Evolutionary conservation across 2,329 filamentous ascomycete species (phyloP).

Genomic region (Talaromyces pinophilus): DNA sequence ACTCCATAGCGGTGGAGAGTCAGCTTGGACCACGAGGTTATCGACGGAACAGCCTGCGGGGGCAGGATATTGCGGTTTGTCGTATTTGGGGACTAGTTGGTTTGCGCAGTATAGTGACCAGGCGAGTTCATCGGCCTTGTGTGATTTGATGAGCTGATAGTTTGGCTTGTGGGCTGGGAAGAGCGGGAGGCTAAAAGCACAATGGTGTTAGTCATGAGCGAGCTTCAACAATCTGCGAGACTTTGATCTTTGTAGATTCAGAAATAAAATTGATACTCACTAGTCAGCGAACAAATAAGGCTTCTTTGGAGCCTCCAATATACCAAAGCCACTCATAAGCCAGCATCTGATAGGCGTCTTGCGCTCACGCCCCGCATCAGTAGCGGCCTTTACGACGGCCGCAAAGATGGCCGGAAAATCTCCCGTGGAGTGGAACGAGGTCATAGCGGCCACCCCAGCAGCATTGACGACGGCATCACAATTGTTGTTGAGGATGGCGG

Average conservation of each 20-base stretch:
- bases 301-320: constrained; percentile 28
- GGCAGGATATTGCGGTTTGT: constrained; percentile 25
- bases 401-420: constrained; percentile 28
- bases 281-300: constrained; percentile 28
- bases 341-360: constrained; percentile 28
- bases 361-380: constrained; percentile 27
- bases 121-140: constrained; percentile 23
- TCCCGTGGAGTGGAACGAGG: constrained; percentile 18
- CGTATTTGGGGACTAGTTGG: constrained; percentile 26
- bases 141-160: constrained; percentile 27
- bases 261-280: constrained; percentile 17
- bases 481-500: constrained; percentile 26
- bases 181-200: constrained; percentile 25
- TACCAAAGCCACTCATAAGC: constrained; percentile 28
- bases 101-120: constrained; percentile 32
- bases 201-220: not conserved
- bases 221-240: no score
- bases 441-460: constrained; percentile 28
- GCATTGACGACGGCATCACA: constrained; percentile 33
- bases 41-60: constrained; percentile 25
- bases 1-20: constrained; percentile 24
- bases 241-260: not conserved
- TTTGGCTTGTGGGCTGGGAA: constrained; percentile 29
- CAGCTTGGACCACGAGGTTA: constrained; percentile 25
- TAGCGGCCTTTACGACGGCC: constrained; percentile 27